Evolutionary conservation across 179 eudicot genomes (phyloP), one percentile per base, ranked within the genome.

Genomic region (Nepenthes alata): DNA sequence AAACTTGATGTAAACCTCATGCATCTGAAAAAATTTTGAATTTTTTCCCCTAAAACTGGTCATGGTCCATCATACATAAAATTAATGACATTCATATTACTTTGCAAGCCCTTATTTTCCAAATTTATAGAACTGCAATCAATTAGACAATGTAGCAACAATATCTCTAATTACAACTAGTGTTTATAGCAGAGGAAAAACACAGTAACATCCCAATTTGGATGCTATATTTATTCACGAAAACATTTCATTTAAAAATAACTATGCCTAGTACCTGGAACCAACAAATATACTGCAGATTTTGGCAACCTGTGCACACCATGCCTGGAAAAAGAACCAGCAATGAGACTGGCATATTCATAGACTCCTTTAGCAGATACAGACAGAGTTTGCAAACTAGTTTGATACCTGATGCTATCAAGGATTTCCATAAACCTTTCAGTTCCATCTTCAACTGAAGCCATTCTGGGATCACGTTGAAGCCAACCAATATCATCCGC

Each of bases 401-500:
- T 6, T 25, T 25, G 16, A 65, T 72, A 93, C 98, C 98, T 75
- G 54, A 93, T 83, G 57, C 85, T 83, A 66, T 82, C 94, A 65
- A 93, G 76, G 73, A 90, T 85, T 79, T 90, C 91, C 81, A 73
- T 76, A 72, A 89, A 93, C 69, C 97, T 82, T 72, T 75, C 87
- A 44, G 98, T 93, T 61, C 94, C 94, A 78, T 90, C 94, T 72
- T 87, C 94, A 61, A 85, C 91, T 25, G 94, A 83, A 68, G 87
- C 95, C 89, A 85, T 74, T 65, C 76, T 79, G 53, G 91, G 79
- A 75, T 77, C 91, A 58, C 72, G 77, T 70, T 90, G 93, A 60
- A 93, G 81, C 97, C 98, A 93, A 14, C 98, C 98, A 65, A 93
- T 90, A 72, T 93, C 98, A 79, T 93, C 87, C 58, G 95, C 85